Evolutionary conservation across 2,329 filamentous ascomycete species (phyloP).

Genomic region (Nothomitra cinnamomea): DNA sequence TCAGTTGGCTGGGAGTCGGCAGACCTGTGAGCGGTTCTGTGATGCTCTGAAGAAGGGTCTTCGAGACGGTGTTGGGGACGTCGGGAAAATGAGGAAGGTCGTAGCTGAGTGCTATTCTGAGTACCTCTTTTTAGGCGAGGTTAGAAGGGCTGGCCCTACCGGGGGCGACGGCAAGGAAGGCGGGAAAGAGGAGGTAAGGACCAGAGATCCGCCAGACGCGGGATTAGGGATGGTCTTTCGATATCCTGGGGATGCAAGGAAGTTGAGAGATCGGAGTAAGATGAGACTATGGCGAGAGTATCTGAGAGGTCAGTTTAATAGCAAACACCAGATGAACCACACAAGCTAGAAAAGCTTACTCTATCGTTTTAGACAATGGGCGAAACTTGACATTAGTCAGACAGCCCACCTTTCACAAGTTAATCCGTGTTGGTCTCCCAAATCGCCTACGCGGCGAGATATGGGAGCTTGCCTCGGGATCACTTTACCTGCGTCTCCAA

Average conservation of each 20-base stretch:
- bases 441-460: constrained; percentile 87
- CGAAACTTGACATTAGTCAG: constrained; percentile 82
- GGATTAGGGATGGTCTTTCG: constrained; percentile 83
- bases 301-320: constrained; percentile 35
- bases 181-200: constrained; percentile 35
- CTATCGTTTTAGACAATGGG: constrained; percentile 51
- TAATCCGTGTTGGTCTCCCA: constrained; percentile 86
- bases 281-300: constrained; percentile 98
- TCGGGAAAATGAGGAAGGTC: constrained; percentile 67
- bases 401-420: constrained; percentile 93
- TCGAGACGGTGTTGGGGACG: constrained; percentile 71
- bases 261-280: constrained; percentile 86
- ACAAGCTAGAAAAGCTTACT: neutral
- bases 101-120: constrained; percentile 82
- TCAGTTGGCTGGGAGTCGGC: constrained; percentile 75
- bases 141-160: constrained; percentile 14
- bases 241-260: constrained; percentile 88
- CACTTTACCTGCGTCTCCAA: constrained; percentile 73
- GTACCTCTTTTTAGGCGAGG: constrained; percentile 35
- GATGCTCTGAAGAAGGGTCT: constrained; percentile 86
- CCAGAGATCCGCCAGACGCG: constrained; percentile 59
- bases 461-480: constrained; percentile 90
- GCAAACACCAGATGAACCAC: neutral
- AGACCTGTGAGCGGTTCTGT: constrained; percentile 86
- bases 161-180: constrained; percentile 32